Percentiles rank a stretch among this genome's conserved stretches.
phyloP scores from a whole-genome alignment of 352 stramenopile species.

The Elongisporangium prolatum region DNA sequence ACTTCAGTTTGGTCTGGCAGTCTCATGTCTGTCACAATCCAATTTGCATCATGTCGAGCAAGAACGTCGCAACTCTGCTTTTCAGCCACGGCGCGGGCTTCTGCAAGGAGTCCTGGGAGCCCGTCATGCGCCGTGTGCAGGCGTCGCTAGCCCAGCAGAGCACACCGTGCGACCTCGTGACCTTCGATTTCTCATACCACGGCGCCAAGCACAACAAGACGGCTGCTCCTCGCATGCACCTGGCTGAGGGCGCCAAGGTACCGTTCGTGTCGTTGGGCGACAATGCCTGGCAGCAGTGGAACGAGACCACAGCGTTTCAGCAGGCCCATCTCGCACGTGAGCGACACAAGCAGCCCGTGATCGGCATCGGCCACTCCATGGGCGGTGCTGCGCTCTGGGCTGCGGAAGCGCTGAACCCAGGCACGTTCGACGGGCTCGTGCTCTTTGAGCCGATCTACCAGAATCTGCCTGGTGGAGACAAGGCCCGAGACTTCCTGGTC shows the following conservation, averaged over 20 bases:
- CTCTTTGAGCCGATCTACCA: constrained; percentile 43
- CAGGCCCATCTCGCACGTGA: not conserved
- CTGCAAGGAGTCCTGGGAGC: constrained; percentile 31
- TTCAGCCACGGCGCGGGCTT: constrained; percentile 32
- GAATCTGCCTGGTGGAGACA: constrained; percentile 22
- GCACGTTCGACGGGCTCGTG: constrained; percentile 45
- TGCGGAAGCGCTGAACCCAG: constrained; percentile 26
- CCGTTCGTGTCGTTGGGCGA: not conserved
- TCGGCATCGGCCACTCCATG: constrained; percentile 49
- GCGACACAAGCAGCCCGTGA: constrained; percentile 19
- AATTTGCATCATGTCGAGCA: not conserved
- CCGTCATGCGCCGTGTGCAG: constrained; percentile 22
- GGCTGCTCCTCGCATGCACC: constrained; percentile 13
- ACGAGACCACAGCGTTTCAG: not conserved
- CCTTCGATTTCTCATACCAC: constrained; percentile 40
- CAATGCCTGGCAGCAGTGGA: not conserved
- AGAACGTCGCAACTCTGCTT: constrained; percentile 16
- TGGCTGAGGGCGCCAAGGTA: constrained; percentile 6
- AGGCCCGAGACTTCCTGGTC: constrained; percentile 31
- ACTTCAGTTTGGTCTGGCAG: not conserved
- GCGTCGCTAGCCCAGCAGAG: constrained; percentile 8
- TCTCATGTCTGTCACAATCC: not conserved
- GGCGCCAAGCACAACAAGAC: constrained; percentile 29
- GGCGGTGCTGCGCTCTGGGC: constrained; percentile 29
- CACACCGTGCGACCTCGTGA: constrained; percentile 17